Base-by-base conservation (phyloP, 2,329 filamentous ascomycete genomes). In the Penicillium nordicum region DNA sequence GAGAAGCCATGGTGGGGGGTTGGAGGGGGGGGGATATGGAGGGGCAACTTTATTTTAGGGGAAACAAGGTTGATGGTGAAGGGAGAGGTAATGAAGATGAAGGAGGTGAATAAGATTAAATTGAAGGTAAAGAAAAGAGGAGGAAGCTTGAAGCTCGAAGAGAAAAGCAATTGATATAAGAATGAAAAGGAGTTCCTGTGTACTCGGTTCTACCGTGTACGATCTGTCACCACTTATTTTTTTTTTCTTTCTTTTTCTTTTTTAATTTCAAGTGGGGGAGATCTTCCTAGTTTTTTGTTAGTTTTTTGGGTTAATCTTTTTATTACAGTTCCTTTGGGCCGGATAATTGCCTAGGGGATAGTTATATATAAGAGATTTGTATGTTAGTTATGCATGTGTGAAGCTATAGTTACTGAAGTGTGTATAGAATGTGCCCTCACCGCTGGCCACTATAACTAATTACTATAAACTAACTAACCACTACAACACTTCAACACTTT, bases 1-100 rank as follows among this genome's bases (percentile, higher is more conserved):
- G 87, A 67, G 86, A 75, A 72, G 88, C 83, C 88, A 92, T 92
- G 65, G 63, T 77, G 67, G 63, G 59, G 65, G 46, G 46, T 54
- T 52, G 49, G 50, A 57, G 47, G 53, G 53, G 53, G 53, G 18
- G 18, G 21, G 2, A 21, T 48, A 55, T 52, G 49, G 50, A 57
- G 47, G 55, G 53, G 53, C 21, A 55, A 40, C 38, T 43, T 14
- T 46, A 38, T 34, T 38, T 30, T 18, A n/a, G 50, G 38, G 9
- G 36, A 38, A 30, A 25, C 25, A 44, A 55, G 38, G 43, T 16
- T 27, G 29, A 59, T 46, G 34, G 53, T 18, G 32, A 36, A 36
- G 42, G 29, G 29, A 52, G n/a, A 12, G 21, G 21, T 25, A 11
- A 42, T 14, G 8, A 8, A 37, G 53, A 50, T 30, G 11, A 5